Evolutionary conservation across 208 protist species (phyloP).

Genomic region (Trypanosoma theileri): DNA sequence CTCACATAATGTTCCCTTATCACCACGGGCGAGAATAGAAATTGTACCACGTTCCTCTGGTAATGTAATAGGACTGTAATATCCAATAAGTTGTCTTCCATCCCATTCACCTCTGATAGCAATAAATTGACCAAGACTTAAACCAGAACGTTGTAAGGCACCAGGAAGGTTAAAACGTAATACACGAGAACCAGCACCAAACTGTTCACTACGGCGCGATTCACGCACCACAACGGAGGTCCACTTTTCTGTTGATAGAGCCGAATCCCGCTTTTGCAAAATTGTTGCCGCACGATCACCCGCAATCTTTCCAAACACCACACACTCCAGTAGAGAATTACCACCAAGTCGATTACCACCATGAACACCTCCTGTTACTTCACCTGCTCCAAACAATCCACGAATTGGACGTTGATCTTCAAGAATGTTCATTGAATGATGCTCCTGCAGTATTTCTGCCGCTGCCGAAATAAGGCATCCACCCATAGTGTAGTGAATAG

Average conservation of each 20-base stretch:
- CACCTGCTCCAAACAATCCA: constrained; percentile 94
- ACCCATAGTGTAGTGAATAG: constrained; percentile 98
- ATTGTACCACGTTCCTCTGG: constrained; percentile 61
- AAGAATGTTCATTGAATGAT: constrained; percentile 30
- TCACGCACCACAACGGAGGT: constrained; percentile 56
- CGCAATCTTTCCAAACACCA: constrained; percentile 92
- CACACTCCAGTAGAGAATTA: constrained; percentile 96
- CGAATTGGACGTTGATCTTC: constrained; percentile 65
- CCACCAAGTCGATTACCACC: constrained; percentile 96
- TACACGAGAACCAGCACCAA: constrained; percentile 52
- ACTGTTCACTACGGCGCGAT: constrained; percentile 43
- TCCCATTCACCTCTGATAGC: constrained; percentile 57
- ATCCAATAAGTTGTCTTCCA: constrained; percentile 43
- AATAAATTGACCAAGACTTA: constrained; percentile 66
- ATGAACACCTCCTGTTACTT: constrained; percentile 97
- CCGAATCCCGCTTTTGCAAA: constrained; percentile 39
- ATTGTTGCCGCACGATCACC: constrained; percentile 71
- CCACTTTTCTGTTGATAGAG: constrained; percentile 46
- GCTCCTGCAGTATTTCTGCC: constrained; percentile 67
- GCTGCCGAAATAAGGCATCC: constrained; percentile 89
- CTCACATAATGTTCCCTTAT: constrained; percentile 65
- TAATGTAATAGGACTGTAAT: constrained; percentile 74
- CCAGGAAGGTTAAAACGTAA: constrained; percentile 70
- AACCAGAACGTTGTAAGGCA: constrained; percentile 51
- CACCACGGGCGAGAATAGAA: constrained; percentile 45